Base-by-base conservation (phyloP, 805 yeast genomes). In the Vanderwaltozyma tropicalis region DNA sequence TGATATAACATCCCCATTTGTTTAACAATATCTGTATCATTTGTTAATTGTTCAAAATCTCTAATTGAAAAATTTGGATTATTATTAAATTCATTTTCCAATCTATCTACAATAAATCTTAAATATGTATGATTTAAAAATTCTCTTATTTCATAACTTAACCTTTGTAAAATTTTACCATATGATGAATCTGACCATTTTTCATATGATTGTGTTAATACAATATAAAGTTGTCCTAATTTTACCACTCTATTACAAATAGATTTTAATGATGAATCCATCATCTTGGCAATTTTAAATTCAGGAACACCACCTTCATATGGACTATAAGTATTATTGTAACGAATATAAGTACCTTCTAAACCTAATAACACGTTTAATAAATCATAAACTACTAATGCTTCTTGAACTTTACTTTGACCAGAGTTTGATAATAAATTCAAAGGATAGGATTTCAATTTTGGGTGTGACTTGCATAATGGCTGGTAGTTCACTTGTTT, bases 261-360 rank as follows among this genome's bases (percentile, higher is more conserved):
- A 39, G 80, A 81, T 51, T 80, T 80, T 41, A 85, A 64, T 19
- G 87, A 74, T 1, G 81, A 69, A 49, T 85, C 94, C 49, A 92
- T 63, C 41, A 73, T 76, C 46, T 76, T 80, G 30, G 82, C 78
- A 19, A 86, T 71, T 43, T 75, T 70, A 57, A 71, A 87, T 41
- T 80, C 89, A 1, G 95, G 94, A 25, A 69, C 64, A 12, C 59
- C 63, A 9, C 56, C 61, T 13, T 38, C 35, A 50, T 36, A 41
- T 0, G 78, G 76, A 48, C 76, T 73, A 50, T 73, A 84, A 16
- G 68, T 64, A 31, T 75, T 80, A 24, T 78, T 69, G 52, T 71
- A 85, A 31, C 87, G 64, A 26, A 89, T 74, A 51, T 81, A 85
- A 16, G 68, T 66, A 0, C 96, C 96, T 55, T 87, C 95, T 20